Evolutionary conservation across 2,329 filamentous ascomycete species (phyloP), one percentile per base, ranked within the genome.

Genomic region (Phialophora chinensis): DNA sequence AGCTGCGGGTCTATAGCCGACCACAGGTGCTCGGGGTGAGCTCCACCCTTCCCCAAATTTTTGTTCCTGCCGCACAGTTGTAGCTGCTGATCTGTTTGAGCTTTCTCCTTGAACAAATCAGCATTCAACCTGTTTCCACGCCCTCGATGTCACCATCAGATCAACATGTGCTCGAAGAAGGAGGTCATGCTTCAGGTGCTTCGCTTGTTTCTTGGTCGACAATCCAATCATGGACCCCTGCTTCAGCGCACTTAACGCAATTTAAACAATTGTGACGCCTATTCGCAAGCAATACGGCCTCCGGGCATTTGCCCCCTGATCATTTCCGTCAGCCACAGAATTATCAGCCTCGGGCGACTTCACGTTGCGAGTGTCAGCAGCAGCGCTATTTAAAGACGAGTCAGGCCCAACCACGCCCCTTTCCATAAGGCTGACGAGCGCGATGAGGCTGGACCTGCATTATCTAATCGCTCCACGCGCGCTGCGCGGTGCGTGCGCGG

Each of bases 341-440:
- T 17, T 29, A 60, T 25, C 57, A 58, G 35, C 56, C 56, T 47
- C 29, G 8, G 7, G 57, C 4, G 10, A 20, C 57, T 50, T 27
- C 57, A 53, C 47, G 31, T 54, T 52, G 25, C 47, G 25, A 27
- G 25, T 31, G 57, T 60, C 57, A 60, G 57, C 59, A 54, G 23
- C 52, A 31, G 2, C 53, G 27, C 59, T 61, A 61, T 61, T 61
- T 61, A 61, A 61, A 61, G 59, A 23, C 59, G 14, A 17, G 38
- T 44, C 14, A 44, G 38, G 38, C 38, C 38, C 17, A 44, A 29
- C 59, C n/a, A 10, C 47, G 31, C 59, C 59, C 50, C 23, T 61
- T 38, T 35, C 49, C 14, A 33, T 38, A 53, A 61, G 59, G 59
- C 59, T 61, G 59, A 61, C 59, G 47, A 44, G 7, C 29, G 20